phyloP scores from a whole-genome alignment of 2,329 filamentous ascomycete species.

The Botrytis pseudocinerea region DNA sequence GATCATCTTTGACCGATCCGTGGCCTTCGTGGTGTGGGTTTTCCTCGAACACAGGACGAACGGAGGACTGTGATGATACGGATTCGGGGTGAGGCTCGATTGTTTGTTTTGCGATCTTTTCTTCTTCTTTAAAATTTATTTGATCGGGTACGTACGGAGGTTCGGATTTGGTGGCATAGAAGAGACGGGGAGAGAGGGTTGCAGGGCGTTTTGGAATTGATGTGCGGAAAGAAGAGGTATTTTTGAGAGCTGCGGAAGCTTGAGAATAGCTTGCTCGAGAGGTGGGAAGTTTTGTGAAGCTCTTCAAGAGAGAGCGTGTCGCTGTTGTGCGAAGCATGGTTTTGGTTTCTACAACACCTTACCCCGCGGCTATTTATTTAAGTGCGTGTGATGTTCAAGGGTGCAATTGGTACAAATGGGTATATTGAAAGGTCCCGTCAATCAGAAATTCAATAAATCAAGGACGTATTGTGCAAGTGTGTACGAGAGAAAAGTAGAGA shows the following conservation, averaged over 20 bases:
- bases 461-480: neutral
- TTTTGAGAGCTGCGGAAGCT: conserved; percentile 34
- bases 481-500: no score
- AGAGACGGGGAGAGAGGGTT: conserved; percentile 44
- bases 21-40: conserved; percentile 44
- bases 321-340: conserved; percentile 40
- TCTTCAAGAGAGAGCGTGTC: conserved; percentile 37
- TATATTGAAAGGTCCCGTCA: conserved; percentile 23
- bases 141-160: conserved; percentile 39
- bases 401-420: conserved; percentile 8
- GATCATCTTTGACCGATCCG: conserved; percentile 53
- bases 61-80: conserved; percentile 60
- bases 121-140: conserved; percentile 59
- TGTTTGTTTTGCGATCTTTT: conserved; percentile 53
- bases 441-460: neutral
- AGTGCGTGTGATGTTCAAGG: conserved; percentile 14
- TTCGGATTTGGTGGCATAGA: conserved; percentile 44
- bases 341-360: conserved; percentile 25
- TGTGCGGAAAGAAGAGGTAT: conserved; percentile 28
- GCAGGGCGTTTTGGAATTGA: conserved; percentile 34
- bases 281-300: conserved; percentile 33
- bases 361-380: conserved; percentile 33
- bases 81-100: conserved; percentile 60
- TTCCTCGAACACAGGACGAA: conserved; percentile 52
- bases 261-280: conserved; percentile 34